A percentile compares a stretch with the other conserved stretches of the same genome.
These are phyloP conservation scores for Triticum timopheevii DNA, from an alignment of 176 grass and related monocot species.

Conservation along the genomic window DNA sequence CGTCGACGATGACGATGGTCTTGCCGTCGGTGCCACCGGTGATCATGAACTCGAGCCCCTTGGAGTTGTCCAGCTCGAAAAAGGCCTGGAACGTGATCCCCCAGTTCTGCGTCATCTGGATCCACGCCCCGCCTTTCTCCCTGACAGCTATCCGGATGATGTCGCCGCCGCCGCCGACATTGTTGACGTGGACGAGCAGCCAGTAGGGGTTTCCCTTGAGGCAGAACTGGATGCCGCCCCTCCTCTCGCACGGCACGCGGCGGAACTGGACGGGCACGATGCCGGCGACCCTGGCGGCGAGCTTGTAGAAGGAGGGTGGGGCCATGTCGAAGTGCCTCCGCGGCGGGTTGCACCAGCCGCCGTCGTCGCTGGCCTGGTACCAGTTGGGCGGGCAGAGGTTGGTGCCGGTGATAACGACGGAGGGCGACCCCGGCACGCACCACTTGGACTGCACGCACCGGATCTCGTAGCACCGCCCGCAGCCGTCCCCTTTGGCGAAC, in stretches of 20 bases:
- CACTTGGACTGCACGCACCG: slow-evolving; percentile 36
- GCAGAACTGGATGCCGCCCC: slow-evolving; percentile 49
- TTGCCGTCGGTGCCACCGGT: slow-evolving; percentile 35
- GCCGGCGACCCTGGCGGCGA: slow-evolving; percentile 44
- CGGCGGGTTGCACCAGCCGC: slow-evolving; percentile 91
- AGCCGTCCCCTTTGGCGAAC: slow-evolving; percentile 38
- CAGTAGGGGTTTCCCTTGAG: slow-evolving; percentile 69
- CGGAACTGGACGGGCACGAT: slow-evolving; percentile 73
- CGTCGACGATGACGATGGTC: slow-evolving; percentile 45
- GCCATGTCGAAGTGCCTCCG: slow-evolving; percentile 80
- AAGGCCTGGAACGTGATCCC: slow-evolving; percentile 59
- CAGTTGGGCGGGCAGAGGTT: slow-evolving; percentile 86
- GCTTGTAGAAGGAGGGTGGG: slow-evolving; percentile 45
- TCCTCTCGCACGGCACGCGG: slow-evolving; percentile 54
- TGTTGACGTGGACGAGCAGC: slow-evolving; percentile 52
- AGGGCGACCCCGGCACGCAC: slow-evolving; percentile 41
- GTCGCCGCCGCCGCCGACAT: slow-evolving; percentile 63
- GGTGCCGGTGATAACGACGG: slow-evolving; percentile 56
- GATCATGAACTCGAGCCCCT: slow-evolving; percentile 44
- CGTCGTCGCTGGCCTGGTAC: slow-evolving; percentile 32
- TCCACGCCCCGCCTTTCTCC: background rate
- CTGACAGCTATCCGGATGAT: slow-evolving; percentile 29
- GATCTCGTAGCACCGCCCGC: slow-evolving; percentile 70
- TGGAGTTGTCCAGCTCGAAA: background rate
- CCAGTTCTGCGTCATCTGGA: slow-evolving; percentile 55